These are phyloP conservation scores for Neobulgaria alba DNA, from an alignment of 2,329 filamentous ascomycete species.

Conservation along the genomic window DNA sequence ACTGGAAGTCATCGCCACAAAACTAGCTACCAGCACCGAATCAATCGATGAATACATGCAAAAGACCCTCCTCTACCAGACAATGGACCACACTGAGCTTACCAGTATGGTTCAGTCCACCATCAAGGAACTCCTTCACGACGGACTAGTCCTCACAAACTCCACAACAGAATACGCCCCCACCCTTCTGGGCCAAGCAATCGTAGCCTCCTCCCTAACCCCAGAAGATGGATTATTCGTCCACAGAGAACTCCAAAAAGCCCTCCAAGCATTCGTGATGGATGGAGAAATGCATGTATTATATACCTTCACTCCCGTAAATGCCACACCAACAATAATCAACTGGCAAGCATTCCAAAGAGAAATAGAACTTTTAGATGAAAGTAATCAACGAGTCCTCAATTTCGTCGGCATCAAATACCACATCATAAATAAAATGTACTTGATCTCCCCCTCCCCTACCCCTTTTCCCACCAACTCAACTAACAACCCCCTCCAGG, in stretches of 20 bases:
- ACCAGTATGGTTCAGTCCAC: slow-evolving; percentile 48
- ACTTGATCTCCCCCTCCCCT: too few species aligned
- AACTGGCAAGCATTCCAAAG: slow-evolving; percentile 68
- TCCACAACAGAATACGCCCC: slow-evolving; percentile 45
- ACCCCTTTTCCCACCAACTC: too few species aligned
- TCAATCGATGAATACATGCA: slow-evolving; percentile 60
- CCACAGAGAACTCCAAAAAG: slow-evolving; percentile 57
- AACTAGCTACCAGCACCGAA: slow-evolving; percentile 55
- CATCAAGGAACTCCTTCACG: slow-evolving; percentile 46
- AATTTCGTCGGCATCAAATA: slow-evolving; percentile 61
- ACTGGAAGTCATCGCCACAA: slow-evolving; percentile 61
- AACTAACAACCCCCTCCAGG: slow-evolving; percentile 40
- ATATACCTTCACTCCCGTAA: slow-evolving; percentile 69
- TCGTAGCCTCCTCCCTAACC: slow-evolving; percentile 63
- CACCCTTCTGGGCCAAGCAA: slow-evolving; percentile 59
- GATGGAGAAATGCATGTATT: slow-evolving; percentile 74
- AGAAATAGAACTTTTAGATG: slow-evolving; percentile 61
- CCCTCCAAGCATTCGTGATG: slow-evolving; percentile 67
- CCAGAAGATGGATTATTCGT: slow-evolving; percentile 70
- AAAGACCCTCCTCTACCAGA: slow-evolving; percentile 57
- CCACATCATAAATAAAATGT: slow-evolving; percentile 58
- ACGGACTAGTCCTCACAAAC: slow-evolving; percentile 46
- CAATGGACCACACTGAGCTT: slow-evolving; percentile 41
- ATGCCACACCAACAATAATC: slow-evolving; percentile 45
- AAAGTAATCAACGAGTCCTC: slow-evolving; percentile 62